Conservation (phyloP, 108 stramenopile species). For the Cyclostephanos tholiformis region DNA sequence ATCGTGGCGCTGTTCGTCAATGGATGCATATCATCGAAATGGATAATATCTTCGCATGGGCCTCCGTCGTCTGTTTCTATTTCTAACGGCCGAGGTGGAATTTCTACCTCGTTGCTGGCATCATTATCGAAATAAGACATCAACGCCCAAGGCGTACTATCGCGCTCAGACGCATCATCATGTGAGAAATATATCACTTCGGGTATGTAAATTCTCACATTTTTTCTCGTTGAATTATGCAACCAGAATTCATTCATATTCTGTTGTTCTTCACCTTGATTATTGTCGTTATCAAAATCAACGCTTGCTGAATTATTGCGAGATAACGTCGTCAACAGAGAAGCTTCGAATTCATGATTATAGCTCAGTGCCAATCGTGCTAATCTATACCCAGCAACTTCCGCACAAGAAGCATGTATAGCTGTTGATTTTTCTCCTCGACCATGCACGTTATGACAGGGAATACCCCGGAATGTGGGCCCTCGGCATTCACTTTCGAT, state of each 20-base stretch:
- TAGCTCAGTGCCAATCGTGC: constrained; percentile 50
- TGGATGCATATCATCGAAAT: constrained; percentile 8
- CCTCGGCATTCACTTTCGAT: neutral
- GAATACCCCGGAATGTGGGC: constrained; percentile 1
- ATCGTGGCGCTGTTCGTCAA: neutral
- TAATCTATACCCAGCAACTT: constrained; percentile 71
- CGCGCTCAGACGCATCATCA: constrained; percentile 9
- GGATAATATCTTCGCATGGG: neutral
- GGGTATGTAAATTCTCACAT: constrained; percentile 19
- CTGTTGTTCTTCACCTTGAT: neutral
- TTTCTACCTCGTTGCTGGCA: neutral
- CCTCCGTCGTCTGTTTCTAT: constrained; percentile 1
- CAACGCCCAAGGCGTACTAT: constrained; percentile 35
- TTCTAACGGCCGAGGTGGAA: neutral
- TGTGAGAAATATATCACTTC: constrained; percentile 52
- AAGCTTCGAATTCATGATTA: constrained; percentile 3
- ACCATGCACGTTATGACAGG: neutral
- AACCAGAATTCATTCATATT: neutral
- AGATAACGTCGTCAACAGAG: neutral
- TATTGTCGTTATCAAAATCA: neutral
- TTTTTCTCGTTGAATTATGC: neutral
- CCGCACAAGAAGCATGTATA: constrained; percentile 41
- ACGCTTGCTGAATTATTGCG: neutral
- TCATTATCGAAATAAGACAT: constrained; percentile 35
- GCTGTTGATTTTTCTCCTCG: neutral